phyloP scores from a whole-genome alignment of 768 basidiomycete genomes.

The Mycena belliarum region DNA sequence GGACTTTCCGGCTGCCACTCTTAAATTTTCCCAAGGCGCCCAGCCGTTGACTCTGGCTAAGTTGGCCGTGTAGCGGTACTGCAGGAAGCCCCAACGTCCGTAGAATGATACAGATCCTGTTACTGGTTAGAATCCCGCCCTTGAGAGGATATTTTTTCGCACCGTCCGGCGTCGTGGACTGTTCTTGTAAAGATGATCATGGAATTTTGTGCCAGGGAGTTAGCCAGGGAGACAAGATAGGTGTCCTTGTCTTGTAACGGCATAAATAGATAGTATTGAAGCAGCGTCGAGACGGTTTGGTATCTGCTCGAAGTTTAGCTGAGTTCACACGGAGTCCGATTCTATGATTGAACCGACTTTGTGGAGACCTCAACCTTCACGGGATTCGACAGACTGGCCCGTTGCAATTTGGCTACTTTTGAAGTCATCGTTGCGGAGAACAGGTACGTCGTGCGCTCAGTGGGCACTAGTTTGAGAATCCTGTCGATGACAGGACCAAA shows the following conservation, averaged over 20 bases:
- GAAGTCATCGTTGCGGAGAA: conserved; percentile 99
- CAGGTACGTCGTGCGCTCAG: conserved; percentile 91
- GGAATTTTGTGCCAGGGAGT: conserved; percentile 86
- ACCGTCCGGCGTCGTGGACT: conserved; percentile 89
- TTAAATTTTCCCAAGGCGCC: conserved; percentile 96
- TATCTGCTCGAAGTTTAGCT: conserved; percentile 56
- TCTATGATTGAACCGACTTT: conserved; percentile 58
- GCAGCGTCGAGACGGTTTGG: conserved; percentile 91
- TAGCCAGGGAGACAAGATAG: conserved; percentile 85
- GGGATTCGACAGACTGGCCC: conserved; percentile 93
- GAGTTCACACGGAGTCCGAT: neutral
- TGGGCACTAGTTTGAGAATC: conserved; percentile 93
- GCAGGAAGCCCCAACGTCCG: conserved; percentile 92
- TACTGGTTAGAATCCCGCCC: neutral
- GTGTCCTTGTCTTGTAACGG: conserved; percentile 92
- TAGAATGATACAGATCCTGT: conserved; percentile 83
- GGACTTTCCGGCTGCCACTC: conserved; percentile 84
- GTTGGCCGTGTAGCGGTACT: conserved; percentile 92
- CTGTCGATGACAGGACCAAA: conserved; percentile 95
- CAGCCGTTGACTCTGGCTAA: conserved; percentile 90
- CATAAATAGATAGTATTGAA: conserved; percentile 95
- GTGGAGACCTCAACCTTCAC: conserved; percentile 89
- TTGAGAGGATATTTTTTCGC: conserved; percentile 20
- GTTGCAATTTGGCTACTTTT: conserved; percentile 93
- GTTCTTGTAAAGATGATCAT: conserved; percentile 97